Evolutionary conservation across 2,329 filamentous ascomycete genomes (phyloP).

Genomic region (Aspergillus sp.): DNA sequence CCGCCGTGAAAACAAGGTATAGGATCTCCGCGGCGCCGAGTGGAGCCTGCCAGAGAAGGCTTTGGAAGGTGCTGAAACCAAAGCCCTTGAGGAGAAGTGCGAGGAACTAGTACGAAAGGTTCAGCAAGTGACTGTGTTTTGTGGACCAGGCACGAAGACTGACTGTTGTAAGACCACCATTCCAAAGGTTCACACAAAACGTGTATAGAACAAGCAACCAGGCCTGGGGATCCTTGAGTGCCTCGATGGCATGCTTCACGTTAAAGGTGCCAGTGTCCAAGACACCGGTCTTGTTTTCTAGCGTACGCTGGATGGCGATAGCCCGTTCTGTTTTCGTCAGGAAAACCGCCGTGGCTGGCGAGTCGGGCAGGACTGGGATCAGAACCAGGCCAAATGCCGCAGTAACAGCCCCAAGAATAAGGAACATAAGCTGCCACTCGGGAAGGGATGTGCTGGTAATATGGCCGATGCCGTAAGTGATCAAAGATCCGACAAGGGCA

Average conservation of each 20-base stretch:
- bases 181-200: slow-evolving; percentile 34
- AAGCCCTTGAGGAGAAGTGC: slow-evolving; percentile 39
- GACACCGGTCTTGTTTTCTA: slow-evolving; percentile 53
- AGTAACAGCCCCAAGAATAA: slow-evolving; percentile 31
- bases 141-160: neutral
- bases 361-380: slow-evolving; percentile 17
- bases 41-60: slow-evolving; percentile 37
- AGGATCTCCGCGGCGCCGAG: slow-evolving; percentile 33
- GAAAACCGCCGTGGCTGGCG: slow-evolving; percentile 43
- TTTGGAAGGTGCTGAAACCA: slow-evolving; percentile 33
- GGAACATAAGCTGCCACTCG: slow-evolving; percentile 31
- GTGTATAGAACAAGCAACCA: slow-evolving; percentile 35
- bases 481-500: no score
- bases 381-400: slow-evolving; percentile 22
- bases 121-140: neutral
- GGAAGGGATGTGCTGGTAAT: no score
- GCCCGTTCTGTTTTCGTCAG: slow-evolving; percentile 41
- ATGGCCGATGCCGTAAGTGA: no score
- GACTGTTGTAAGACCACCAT: slow-evolving; percentile 34
- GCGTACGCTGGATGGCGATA: slow-evolving; percentile 54
- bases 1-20: slow-evolving; percentile 33
- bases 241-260: slow-evolving; percentile 41
- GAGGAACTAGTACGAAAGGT: slow-evolving; percentile 23
- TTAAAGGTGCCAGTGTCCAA: slow-evolving; percentile 51
- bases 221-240: slow-evolving; percentile 30